A percentile compares a stretch with the other conserved stretches of the same genome.
Evolutionary conservation across 768 basidiomycete species (phyloP).

Genomic region (Mycena polygramma): DNA sequence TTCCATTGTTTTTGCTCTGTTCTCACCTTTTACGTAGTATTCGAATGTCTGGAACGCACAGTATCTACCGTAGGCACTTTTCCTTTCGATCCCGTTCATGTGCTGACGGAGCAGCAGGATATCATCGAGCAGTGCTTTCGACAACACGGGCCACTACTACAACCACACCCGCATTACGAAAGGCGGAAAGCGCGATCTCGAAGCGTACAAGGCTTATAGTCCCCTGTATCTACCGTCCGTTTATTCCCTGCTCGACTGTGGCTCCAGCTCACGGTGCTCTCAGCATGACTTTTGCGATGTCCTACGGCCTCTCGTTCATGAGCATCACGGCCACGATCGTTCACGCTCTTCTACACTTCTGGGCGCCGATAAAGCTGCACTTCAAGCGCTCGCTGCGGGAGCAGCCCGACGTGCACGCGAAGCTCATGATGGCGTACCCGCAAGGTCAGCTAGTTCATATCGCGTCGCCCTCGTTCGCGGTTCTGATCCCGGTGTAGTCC

Average conservation of each 20-base stretch:
- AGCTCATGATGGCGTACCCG: constrained; percentile 69
- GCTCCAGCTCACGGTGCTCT: background rate
- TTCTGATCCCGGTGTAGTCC: constrained; percentile 52
- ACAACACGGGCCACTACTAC: constrained; percentile 66
- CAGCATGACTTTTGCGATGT: constrained; percentile 67
- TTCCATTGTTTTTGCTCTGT: constrained; percentile 11
- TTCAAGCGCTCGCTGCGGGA: constrained; percentile 65
- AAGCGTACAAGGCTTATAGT: constrained; percentile 62
- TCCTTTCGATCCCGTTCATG: constrained; percentile 22
- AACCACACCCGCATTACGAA: constrained; percentile 59
- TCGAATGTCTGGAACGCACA: constrained; percentile 69
- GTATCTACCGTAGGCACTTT: constrained; percentile 65
- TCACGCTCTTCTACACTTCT: constrained; percentile 67
- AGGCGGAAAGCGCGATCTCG: constrained; percentile 55
- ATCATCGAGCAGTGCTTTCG: constrained; percentile 67
- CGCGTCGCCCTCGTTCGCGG: background rate
- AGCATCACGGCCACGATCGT: constrained; percentile 72
- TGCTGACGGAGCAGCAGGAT: constrained; percentile 44
- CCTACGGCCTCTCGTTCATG: constrained; percentile 72
- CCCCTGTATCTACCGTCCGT: constrained; percentile 62
- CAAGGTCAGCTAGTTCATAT: constrained; percentile 48
- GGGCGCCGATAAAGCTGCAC: constrained; percentile 67
- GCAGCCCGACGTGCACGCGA: constrained; percentile 71
- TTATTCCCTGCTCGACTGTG: background rate
- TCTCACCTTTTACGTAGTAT: constrained; percentile 50